These are phyloP conservation scores for Haplosporangium gracile DNA, from an alignment of 192 early-diverging fungal species.

Conservation along the genomic window DNA sequence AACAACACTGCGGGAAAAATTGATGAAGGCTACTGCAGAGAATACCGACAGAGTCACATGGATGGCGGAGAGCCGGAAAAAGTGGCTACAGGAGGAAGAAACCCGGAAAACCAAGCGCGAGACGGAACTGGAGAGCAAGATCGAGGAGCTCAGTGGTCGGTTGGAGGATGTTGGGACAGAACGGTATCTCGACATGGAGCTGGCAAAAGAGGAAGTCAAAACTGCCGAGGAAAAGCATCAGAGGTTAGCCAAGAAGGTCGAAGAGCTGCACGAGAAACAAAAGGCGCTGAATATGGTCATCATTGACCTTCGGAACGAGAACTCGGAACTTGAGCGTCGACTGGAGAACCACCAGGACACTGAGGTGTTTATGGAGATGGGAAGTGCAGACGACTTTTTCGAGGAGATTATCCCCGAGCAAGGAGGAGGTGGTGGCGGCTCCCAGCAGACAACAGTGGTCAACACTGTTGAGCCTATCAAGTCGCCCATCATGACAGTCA, in stretches of 20 bases:
- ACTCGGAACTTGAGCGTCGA: conserved; percentile 14
- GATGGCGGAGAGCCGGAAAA: conserved; percentile 16
- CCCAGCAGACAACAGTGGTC: not conserved
- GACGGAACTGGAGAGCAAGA: conserved; percentile 4
- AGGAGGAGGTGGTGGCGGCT: not conserved
- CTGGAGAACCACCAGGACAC: not conserved
- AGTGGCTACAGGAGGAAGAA: conserved; percentile 24
- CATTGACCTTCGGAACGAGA: conserved; percentile 22
- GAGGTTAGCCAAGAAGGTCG: not conserved
- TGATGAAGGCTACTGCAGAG: conserved; percentile 29
- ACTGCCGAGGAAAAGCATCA: conserved; percentile 12
- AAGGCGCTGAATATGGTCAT: conserved; percentile 1
- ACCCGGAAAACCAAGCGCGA: not conserved
- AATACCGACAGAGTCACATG: conserved; percentile 1
- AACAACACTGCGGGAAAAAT: conserved; percentile 1
- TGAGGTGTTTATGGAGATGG: conserved; percentile 1
- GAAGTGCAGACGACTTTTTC: conserved; percentile 1
- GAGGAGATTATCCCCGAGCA: conserved; percentile 23
- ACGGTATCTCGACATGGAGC: conserved; percentile 22
- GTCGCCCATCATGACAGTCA: not conserved
- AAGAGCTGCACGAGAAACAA: not conserved
- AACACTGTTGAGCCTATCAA: not conserved
- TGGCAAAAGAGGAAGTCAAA: conserved; percentile 25
- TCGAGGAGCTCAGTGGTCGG: conserved; percentile 19
- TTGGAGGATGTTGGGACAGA: conserved; percentile 34